Conservation (phyloP, 2,329 filamentous ascomycete genomes). For the Hymenoscyphus occultus region DNA sequence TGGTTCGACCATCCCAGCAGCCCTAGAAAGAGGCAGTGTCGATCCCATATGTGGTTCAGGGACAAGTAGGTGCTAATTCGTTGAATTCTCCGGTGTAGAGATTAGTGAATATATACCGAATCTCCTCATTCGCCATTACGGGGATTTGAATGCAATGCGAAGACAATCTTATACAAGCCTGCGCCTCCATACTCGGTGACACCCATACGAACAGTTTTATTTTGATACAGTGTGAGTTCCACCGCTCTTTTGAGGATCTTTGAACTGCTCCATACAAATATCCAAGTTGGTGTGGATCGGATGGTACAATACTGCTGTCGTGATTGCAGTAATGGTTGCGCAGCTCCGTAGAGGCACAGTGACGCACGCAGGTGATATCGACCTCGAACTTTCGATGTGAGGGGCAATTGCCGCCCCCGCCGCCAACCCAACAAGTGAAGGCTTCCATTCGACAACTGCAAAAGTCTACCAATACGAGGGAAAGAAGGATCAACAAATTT, state of each 20-base stretch:
- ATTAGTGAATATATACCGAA: neutral
- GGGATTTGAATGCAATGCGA: neutral
- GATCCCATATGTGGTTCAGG: neutral
- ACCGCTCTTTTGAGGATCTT: constrained; percentile 7
- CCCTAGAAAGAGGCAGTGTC: neutral
- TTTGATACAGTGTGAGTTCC: neutral
- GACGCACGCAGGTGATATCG: neutral
- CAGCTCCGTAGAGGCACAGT: neutral
- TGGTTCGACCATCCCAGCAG: neutral
- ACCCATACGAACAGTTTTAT: neutral
- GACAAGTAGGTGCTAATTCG: neutral
- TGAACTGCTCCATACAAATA: neutral
- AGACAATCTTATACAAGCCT: neutral
- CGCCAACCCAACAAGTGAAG: neutral
- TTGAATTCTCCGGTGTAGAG: neutral
- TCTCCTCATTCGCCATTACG: neutral
- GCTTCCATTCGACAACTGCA: neutral
- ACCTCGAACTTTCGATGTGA: neutral
- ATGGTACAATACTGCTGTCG: neutral
- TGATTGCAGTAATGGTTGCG: neutral
- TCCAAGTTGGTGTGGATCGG: neutral
- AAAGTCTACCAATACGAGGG: neutral
- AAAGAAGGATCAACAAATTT: neutral
- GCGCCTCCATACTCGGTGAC: neutral
- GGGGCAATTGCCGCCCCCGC: neutral